Base-by-base conservation (phyloP, 1,139 yeast genomes). In the Geotrichum phurueaensis region DNA sequence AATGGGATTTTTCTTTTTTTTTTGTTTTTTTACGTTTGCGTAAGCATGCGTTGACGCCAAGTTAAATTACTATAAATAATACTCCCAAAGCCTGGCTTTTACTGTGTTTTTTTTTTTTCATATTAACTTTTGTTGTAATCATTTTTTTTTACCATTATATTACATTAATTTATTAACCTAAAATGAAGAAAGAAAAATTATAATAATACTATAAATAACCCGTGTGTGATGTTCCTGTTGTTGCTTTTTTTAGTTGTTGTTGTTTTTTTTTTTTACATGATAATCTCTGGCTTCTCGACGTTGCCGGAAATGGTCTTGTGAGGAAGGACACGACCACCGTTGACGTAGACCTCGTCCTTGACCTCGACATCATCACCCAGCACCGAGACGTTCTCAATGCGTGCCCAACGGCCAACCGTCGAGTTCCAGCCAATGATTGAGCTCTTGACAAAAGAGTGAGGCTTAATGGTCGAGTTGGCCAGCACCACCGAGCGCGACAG, bases 351-450 rank as follows among this genome's bases (percentile, higher is more conserved):
- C 82, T 94, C 99, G 76, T 95, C 97, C 83, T 92, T 91, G 75
- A 95, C 89, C 76, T 92, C 96, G 69, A 95, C 99, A 70, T 95
- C 99, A 78, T 95, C 99, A 80, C 99, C 99, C 73, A 95, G 85
- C 63, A 95, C 99, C 66, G 98, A 89, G 70, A 86, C 89, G 80
- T 97, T 96, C 79, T 94, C 99, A 68, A 96, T 86, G 82, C 99
- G 91, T 66, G 98, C 96, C 99, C 99, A 94, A 78, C 86, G 86
- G 76, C 99, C 99, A 71, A 95, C 92, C 72, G 92, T 89, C 65
- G 97, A 92, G 83, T 91, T 88, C 99, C 99, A 95, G 71, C 99
- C 99, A 68, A 95, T 96, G 77, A 95, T 94, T 72, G 99, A 89
- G 72, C 95, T 88, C 80, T 94, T 92, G 72, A 95, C 96, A 88